phyloP scores from a whole-genome alignment of 345 rosid genomes.

The Moricandia moricandioides region DNA sequence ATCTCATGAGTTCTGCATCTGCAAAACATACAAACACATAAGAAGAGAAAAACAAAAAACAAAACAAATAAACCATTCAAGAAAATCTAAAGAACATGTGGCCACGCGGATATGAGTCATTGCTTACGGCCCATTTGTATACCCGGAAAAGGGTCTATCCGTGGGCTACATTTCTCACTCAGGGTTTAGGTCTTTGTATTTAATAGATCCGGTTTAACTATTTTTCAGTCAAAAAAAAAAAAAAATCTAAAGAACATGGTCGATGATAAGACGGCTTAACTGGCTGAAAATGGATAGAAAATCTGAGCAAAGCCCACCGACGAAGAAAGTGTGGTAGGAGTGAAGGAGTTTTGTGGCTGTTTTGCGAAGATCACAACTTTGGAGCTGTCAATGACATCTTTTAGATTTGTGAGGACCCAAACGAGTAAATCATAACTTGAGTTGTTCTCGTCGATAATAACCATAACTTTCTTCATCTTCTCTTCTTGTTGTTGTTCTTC shows the following conservation, averaged over 20 bases:
- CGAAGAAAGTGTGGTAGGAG: slow-evolving; percentile 16
- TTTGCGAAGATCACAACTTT: slow-evolving; percentile 36
- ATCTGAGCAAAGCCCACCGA: slow-evolving; percentile 36
- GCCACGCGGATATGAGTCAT: no score
- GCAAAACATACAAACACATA: background rate
- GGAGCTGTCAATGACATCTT: slow-evolving; percentile 33
- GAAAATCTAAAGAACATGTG: background rate
- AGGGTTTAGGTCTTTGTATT: no score
- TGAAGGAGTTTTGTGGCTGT: slow-evolving; percentile 36
- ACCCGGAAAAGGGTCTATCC: no score
- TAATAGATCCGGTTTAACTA: no score
- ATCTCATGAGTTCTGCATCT: slow-evolving; percentile 31
- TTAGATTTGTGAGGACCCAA: slow-evolving; percentile 52
- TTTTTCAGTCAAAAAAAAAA: no score
- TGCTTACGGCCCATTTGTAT: no score
- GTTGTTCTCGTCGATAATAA: slow-evolving; percentile 49
- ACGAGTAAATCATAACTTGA: slow-evolving; percentile 45
- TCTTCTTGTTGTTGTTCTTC: slow-evolving; percentile 7
- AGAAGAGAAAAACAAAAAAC: background rate
- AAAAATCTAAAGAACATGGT: background rate
- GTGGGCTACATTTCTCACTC: no score
- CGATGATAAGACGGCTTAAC: slow-evolving; percentile 19
- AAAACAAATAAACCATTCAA: no score
- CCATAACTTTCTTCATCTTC: slow-evolving; percentile 48
- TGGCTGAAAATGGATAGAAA: slow-evolving; percentile 34